Evolutionary conservation across 1,284 basidiomycete species (phyloP), one percentile per base, ranked within the genome.

Genomic region (Ganoderma sp.): DNA sequence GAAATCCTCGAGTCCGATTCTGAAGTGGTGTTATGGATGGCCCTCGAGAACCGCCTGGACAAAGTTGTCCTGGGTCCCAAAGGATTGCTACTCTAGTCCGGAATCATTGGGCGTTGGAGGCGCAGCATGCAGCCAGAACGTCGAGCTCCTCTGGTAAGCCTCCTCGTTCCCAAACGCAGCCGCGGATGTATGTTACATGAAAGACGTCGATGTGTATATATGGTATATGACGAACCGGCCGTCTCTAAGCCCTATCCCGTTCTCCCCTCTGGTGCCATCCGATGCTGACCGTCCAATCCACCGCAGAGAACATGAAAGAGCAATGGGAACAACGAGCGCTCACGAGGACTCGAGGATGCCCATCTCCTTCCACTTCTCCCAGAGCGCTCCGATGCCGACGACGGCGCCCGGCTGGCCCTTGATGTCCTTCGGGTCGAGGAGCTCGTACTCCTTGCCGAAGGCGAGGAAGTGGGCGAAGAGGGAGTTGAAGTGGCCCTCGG

Each of bases 401-500:
- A 84, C 81, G 7, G 86, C 81, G 63, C 85, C 84, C 3, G 87
- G 76, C 45, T 88, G 78, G 41, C 94, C 95, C 76, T 92, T 92
- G 77, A 97, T 89, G 73, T 97, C 96, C 79, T 95, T 94, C 80
- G 94, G 85, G 61, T 97, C 96, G 69, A 99, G 83, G 45, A 99
- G 82, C 77, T 98, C 93, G 78, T 98, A 99, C 74, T 98, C 90
- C 75, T 93, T 90, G 50, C 95, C 93, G 76, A 99, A 99, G 0
- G 96, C 94, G 60, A 99, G 84, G 82, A 97, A 98, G 81, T 99
- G 97, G 0, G 97, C 97, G 77, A 99, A 99, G 43, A 99, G 88
- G n/a, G 93, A 95, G 81, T 99, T 99, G 83, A 98, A 96, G 81
- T 99, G 97, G 0, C 96, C 96, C 78, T 99, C 97, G 59, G 94